phyloP scores from a whole-genome alignment of 2,329 filamentous ascomycete species.

The Boeremia lycopersici region DNA sequence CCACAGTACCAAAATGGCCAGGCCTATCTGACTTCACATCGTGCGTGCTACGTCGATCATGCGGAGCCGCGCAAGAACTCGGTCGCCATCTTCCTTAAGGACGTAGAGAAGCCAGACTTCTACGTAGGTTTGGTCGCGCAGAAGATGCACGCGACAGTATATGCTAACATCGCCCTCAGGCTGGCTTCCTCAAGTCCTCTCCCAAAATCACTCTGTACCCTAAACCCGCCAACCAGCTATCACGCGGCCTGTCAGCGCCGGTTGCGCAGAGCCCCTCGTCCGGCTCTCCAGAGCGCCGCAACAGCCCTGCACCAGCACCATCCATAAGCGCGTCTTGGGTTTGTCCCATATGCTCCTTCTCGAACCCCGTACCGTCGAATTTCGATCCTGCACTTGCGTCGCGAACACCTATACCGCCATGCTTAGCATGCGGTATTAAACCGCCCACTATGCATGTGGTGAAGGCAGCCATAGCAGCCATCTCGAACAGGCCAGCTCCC shows the following conservation, averaged over 20 bases:
- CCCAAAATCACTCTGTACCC: slow-evolving; percentile 89
- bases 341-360: slow-evolving; percentile 93
- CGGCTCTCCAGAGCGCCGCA: slow-evolving; percentile 43
- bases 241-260: slow-evolving; percentile 56
- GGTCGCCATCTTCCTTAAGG: slow-evolving; percentile 83
- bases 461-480: slow-evolving; percentile 83
- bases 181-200: slow-evolving; percentile 93
- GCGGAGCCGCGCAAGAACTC: slow-evolving; percentile 84
- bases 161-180: slow-evolving; percentile 55
- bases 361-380: slow-evolving; percentile 89
- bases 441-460: slow-evolving; percentile 81
- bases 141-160: slow-evolving; percentile 14
- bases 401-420: slow-evolving; percentile 82
- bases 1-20: slow-evolving; percentile 93
- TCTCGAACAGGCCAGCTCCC: slow-evolving; percentile 60
- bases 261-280: slow-evolving; percentile 40
- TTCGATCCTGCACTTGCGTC: slow-evolving; percentile 85
- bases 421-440: slow-evolving; percentile 91
- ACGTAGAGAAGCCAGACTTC: slow-evolving; percentile 88
- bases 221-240: slow-evolving; percentile 73
- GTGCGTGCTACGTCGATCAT: slow-evolving; percentile 93
- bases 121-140: slow-evolving; percentile 30
- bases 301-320: slow-evolving; percentile 53
- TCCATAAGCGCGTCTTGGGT: slow-evolving; percentile 81
- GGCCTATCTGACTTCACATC: slow-evolving; percentile 94